Evolutionary conservation across 2,329 filamentous ascomycete species (phyloP), one percentile per base, ranked within the genome.

Genomic region (Fusarium goolgardi): DNA sequence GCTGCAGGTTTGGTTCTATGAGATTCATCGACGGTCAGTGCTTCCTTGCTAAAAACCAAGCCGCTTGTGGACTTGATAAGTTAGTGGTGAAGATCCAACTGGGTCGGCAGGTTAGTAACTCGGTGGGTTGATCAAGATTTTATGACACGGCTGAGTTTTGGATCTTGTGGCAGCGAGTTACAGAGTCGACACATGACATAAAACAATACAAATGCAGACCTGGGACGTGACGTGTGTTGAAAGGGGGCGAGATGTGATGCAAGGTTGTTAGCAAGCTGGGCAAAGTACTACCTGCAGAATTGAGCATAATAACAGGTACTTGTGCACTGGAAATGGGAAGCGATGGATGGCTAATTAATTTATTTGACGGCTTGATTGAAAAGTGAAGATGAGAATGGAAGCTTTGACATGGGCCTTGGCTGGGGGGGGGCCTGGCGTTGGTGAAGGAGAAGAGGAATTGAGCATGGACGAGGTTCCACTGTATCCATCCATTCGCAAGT

Each of bases 171-270:
- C 46, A 35, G 21, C 27, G 39, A 52, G 49, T 52, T 52, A 29
- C 34, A 41, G 23, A 43, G 25, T 55, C 35, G 40, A 61, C 21
- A 62, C 56, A 62, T 61, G 52, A 62, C 43, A 55, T 31, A 39
- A 45, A 45, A 54, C 27, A 44, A 10, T 34, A 23, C 20, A 34
- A 31, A 49, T 49, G 45, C 32, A 39, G 51, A 45, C 67, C 66
- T 73, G 69, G 66, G 57, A 67, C 68, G 39, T 64, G 43, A 66
- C 62, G 47, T 68, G 70, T 70, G 54, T 68, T 60, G 68, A 67
- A 63, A 54, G 60, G 35, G 34, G 16, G 49, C 50, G 23, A 44
- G 16, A 15, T 49, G 35, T 25, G 46, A 49, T 49, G 16, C 21
- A 18, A 20, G 31, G 46, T 49, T 32, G 27, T 32, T 34, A 18